phyloP scores from a whole-genome alignment of 805 yeast genomes.

The Candida wancherniae region DNA sequence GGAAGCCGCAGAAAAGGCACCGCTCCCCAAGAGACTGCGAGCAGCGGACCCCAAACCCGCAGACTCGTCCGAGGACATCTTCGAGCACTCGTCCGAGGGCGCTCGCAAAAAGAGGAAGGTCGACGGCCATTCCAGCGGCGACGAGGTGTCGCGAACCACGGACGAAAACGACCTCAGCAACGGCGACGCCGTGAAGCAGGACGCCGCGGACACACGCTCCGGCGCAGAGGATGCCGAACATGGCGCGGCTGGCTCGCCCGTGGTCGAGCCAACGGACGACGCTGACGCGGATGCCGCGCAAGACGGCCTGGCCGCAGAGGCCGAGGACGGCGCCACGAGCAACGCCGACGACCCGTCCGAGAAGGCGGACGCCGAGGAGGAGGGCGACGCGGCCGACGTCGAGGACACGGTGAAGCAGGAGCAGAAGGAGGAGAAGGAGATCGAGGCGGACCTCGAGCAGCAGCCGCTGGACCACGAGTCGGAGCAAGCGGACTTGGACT shows the following conservation, averaged over 20 bases:
- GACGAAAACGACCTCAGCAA: slow-evolving; percentile 11
- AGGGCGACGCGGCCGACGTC: slow-evolving; percentile 5
- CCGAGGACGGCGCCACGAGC: slow-evolving; percentile 1
- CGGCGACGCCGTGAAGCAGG: no score
- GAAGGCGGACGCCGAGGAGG: slow-evolving; percentile 15
- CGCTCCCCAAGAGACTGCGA: no score
- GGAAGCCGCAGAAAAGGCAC: no score
- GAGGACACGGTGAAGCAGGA: slow-evolving; percentile 18
- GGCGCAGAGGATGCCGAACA: slow-evolving; percentile 1
- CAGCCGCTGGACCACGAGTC: slow-evolving; percentile 16
- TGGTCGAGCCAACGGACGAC: no score
- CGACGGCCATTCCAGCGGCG: slow-evolving; percentile 5
- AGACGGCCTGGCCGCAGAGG: not conserved
- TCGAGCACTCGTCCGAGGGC: slow-evolving; percentile 7
- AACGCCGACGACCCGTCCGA: slow-evolving; percentile 12
- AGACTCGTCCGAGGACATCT: not conserved
- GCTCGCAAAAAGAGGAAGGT: not conserved
- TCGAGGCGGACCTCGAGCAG: slow-evolving; percentile 11
- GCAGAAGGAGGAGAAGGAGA: slow-evolving; percentile 3
- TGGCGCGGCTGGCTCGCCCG: no score
- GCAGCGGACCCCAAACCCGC: no score
- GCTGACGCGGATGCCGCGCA: not conserved
- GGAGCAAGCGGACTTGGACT: slow-evolving; percentile 15
- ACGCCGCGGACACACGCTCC: slow-evolving; percentile 1
- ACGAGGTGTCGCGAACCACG: not conserved